phyloP scores from a whole-genome alignment of 208 protist species.

The Acanthamoeba triangularis region DNA sequence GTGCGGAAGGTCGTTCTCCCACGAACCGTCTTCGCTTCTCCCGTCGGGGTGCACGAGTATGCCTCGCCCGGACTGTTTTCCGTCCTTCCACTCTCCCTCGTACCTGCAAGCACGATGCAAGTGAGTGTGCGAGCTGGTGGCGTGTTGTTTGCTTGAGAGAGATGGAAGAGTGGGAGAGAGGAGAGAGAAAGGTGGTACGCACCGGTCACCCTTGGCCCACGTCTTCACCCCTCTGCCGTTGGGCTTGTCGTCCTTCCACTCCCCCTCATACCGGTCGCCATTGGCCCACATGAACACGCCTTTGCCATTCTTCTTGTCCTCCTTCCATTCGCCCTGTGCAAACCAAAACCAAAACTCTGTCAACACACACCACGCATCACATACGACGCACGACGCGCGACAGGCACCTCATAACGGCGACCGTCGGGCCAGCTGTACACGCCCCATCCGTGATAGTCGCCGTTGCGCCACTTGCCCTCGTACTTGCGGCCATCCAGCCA shows the following conservation, averaged over 20 bases:
- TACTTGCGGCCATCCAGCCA: background rate
- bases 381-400: background rate
- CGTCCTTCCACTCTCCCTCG: slow-evolving; percentile 17
- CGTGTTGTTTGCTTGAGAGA: no score
- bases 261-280: background rate
- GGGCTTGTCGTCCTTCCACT: background rate
- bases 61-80: background rate
- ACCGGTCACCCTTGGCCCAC: background rate
- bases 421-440: slow-evolving; percentile 37
- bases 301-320: background rate
- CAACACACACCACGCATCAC: background rate
- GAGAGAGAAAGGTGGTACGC: background rate
- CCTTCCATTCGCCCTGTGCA: slow-evolving; percentile 13
- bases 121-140: background rate
- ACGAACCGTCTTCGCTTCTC: background rate
- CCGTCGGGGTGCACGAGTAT: background rate
- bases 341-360: background rate
- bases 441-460: slow-evolving; percentile 12
- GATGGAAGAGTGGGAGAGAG: background rate
- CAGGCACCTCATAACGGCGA: background rate
- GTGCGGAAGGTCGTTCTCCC: slow-evolving; percentile 4
- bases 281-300: slow-evolving; percentile 27
- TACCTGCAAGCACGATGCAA: background rate
- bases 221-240: background rate
- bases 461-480: slow-evolving; percentile 47